These are phyloP conservation scores for Yarrowia sp. DNA, from an alignment of 805 yeast species.

Conservation along the genomic window DNA sequence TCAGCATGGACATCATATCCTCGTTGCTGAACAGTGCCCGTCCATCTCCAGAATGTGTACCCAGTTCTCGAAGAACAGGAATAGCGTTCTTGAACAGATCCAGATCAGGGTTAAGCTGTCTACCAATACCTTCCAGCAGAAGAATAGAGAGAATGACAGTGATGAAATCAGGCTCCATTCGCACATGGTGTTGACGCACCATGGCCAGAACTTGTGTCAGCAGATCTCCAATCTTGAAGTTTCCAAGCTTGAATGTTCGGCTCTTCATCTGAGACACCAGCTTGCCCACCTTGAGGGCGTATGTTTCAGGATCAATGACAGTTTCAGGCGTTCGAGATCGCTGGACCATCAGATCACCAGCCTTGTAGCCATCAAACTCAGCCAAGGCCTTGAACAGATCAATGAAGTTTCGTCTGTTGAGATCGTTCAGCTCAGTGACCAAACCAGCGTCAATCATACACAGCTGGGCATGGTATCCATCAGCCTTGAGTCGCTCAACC, in stretches of 20 bases:
- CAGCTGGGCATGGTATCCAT: constrained; percentile 76
- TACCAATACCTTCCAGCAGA: constrained; percentile 89
- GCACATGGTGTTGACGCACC: constrained; percentile 92
- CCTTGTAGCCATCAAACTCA: constrained; percentile 87
- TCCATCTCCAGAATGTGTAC: constrained; percentile 58
- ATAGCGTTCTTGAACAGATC: constrained; percentile 92
- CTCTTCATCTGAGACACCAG: constrained; percentile 77
- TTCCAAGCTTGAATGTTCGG: constrained; percentile 88
- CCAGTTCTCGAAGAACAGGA: constrained; percentile 80
- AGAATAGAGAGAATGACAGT: constrained; percentile 93
- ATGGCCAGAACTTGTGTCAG: constrained; percentile 80
- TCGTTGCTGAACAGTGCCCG: constrained; percentile 39
- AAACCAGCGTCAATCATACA: constrained; percentile 92
- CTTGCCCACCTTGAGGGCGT: constrained; percentile 82
- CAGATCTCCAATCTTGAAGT: constrained; percentile 86
- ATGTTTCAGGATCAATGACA: constrained; percentile 77
- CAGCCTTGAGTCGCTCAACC: constrained; percentile 48
- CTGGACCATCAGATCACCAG: constrained; percentile 95
- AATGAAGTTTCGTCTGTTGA: constrained; percentile 78
- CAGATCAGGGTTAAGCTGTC: constrained; percentile 87
- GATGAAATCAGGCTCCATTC: constrained; percentile 96
- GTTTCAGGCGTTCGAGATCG: constrained; percentile 93
- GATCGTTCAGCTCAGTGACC: constrained; percentile 80
- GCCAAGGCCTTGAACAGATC: constrained; percentile 86
- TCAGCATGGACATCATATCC: constrained; percentile 73